Base-by-base conservation (phyloP, 2,329 filamentous ascomycete genomes). In the Microsporum canis region DNA sequence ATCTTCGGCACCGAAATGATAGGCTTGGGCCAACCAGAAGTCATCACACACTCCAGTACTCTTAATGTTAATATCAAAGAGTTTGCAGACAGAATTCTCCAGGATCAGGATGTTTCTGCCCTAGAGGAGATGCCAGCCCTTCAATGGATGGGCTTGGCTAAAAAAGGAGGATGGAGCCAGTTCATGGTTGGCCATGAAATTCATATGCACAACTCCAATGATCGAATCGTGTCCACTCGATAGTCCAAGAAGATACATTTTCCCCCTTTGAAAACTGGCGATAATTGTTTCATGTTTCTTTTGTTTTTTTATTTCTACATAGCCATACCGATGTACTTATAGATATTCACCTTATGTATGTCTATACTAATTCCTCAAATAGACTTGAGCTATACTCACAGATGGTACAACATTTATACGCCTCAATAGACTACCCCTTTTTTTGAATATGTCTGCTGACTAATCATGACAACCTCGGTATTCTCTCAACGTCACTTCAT, bases 121-220 rank as follows among this genome's bases (percentile, higher is more conserved):
- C 29, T 58, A n/a, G 57, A 58, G 8, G 57, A 17, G 2, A 58
- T 58, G 57, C 38, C 57, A 14, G 38, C 57, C 14, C 27, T 58
- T 3, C 23, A 58, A 33, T 58, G 57, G 57, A 58, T 58, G 57
- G 57, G 57, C 3, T n/a, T 58, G 6, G 57, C 57, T 12, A 58
- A 58, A 23, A 58, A 58, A 38, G 47, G 31, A 38, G 57, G 57
- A 36, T 58, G 57, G 57, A 58, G 36, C 39, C 57, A 58, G 27
- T 58, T 58, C 38, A 58, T 58, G 57, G 57, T 58, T 12, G 57
- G 57, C 14, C 57, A 58, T 27, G 57, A 58, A 45, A 58, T 58
- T 29, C 33, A 27, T 1, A 58, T 58, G 57, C 31, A 5, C 17
- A 58, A 45, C 29, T 33, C 36, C n/a, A 36, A 38, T 5, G 38